These are phyloP conservation scores for Coemansia sp. DNA, from an alignment of 192 early-diverging fungal genomes.

Conservation along the genomic window DNA sequence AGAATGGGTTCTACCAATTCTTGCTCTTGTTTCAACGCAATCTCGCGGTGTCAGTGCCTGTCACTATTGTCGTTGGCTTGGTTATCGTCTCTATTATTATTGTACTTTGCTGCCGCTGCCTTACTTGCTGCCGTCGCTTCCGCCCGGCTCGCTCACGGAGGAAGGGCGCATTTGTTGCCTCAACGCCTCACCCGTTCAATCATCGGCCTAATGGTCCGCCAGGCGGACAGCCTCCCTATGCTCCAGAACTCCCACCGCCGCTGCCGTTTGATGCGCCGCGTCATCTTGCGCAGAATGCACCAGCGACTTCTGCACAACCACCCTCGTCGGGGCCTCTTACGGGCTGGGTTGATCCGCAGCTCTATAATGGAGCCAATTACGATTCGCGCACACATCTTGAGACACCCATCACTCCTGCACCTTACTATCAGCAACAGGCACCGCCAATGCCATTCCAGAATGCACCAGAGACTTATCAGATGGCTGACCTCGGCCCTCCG, in stretches of 20 bases:
- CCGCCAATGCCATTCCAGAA: not conserved
- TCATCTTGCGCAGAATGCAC: not conserved
- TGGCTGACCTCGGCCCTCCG: constrained; percentile 4
- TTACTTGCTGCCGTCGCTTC: constrained; percentile 32
- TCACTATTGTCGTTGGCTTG: constrained; percentile 48
- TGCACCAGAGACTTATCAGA: constrained; percentile 9
- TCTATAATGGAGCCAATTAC: not conserved
- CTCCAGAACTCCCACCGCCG: not conserved
- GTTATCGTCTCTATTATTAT: constrained; percentile 31
- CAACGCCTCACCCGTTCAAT: not conserved
- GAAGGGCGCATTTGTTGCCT: not conserved
- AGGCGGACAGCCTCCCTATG: not conserved
- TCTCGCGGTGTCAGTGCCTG: constrained; percentile 52
- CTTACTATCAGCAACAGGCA: not conserved
- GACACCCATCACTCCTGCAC: constrained; percentile 4
- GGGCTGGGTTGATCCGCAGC: not conserved
- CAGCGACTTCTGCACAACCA: not conserved
- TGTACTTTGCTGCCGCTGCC: constrained; percentile 46
- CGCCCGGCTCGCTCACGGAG: constrained; percentile 5
- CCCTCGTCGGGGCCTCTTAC: not conserved
- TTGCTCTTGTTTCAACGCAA: constrained; percentile 55
- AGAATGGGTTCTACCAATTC: constrained; percentile 57
- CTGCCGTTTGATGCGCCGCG: not conserved
- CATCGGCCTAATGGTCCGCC: not conserved
- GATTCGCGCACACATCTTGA: constrained; percentile 2